Base-by-base conservation (phyloP, 148 eudicot species). In the Fagopyrum esculentum region DNA sequence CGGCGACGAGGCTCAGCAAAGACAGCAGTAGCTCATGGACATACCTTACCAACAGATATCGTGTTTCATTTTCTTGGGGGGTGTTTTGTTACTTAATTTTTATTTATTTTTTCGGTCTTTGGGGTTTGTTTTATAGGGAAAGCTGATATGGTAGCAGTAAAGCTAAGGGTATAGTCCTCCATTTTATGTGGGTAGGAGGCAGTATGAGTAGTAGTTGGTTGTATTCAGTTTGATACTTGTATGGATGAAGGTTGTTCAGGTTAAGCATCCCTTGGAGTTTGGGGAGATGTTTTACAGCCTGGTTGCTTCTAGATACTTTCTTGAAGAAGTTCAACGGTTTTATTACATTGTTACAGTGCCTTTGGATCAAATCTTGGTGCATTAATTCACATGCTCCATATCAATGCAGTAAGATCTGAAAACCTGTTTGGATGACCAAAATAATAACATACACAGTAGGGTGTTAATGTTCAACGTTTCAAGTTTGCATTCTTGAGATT, bases 1-100 rank as follows among this genome's bases (percentile, higher is more conserved):
- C 48, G 86, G 84, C 10, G 78, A 77, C 29, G 89, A 85, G 68
- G 74, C 79, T 64, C 77, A 72, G 77, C 79, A 72, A 77, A 75
- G 60, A 54, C 51, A 56, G 12, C 71, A 66, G 71, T 73, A 64
- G 15, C 49, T 26, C 72, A 70, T 51, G 74, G 78, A 69, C 71
- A 75, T 77, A 72, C 74, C 72, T 78, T 73, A 68, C 51, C 69
- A 61, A 69, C 71, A 66, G 47, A 66, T 66, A 66, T 66, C 15
- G 43, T 66, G 71, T 40, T 66, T 66, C 47, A 29, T 35, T 64
- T 35, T 66, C 71, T 73, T 76, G n/a, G 46, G 66, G 74, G 74
- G 74, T 80, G 75, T 50, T 66, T 11, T 70, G 73, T 71, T 60
- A 77, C 80, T 51, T 35, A 35, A 35, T 35, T 35, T 69, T 68